Evolutionary conservation across 2,329 filamentous ascomycete species (phyloP), one percentile per base, ranked within the genome.

Genomic region (Whalleya microplaca): DNA sequence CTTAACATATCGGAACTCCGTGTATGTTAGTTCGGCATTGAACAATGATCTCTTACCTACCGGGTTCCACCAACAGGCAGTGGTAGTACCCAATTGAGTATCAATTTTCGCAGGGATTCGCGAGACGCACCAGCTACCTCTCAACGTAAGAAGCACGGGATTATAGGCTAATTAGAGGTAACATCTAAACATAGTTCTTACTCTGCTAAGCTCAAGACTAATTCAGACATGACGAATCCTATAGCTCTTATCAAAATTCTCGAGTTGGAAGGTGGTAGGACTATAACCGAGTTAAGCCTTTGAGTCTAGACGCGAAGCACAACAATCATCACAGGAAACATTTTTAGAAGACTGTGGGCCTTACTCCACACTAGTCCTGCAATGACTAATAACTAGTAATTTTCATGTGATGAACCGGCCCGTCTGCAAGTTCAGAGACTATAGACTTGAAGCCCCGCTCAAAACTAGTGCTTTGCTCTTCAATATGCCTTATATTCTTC

Each of bases 1-100:
- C 37, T 8, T 14, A 27, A 32, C 12, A 41, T 20, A 10, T 42
- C 27, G 21, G 42, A 48, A 41, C 18, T 18, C 29, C 41, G 32
- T 37, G 14, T 23, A 14, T 20, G 43, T 41, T 21, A 44, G 20
- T 37, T 20, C 29, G 41, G 51, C 23, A 14, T 48, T 21, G 23
- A 40, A n/a, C 23, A 45, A 41, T 12, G 51, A 55, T 49, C 48
- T 48, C 44, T 58, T 50, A 32, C 32, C n/a, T 32, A 40, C 44
- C 21, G 19, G 18, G 37, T 12, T 37, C 23, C 37, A 14, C 8
- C 8, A 12, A 27, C 3, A 18, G 23, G 10, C 42, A 40, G n/a
- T 44, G 16, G 29, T 23, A 21, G 23, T 18, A 23, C 16, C 41
- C 14, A 27, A 32, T 5, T 23, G 16, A 41, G 41, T 10, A 27